phyloP scores from a whole-genome alignment of 441 rosid species.

The Arabidopsis hybrid region DNA sequence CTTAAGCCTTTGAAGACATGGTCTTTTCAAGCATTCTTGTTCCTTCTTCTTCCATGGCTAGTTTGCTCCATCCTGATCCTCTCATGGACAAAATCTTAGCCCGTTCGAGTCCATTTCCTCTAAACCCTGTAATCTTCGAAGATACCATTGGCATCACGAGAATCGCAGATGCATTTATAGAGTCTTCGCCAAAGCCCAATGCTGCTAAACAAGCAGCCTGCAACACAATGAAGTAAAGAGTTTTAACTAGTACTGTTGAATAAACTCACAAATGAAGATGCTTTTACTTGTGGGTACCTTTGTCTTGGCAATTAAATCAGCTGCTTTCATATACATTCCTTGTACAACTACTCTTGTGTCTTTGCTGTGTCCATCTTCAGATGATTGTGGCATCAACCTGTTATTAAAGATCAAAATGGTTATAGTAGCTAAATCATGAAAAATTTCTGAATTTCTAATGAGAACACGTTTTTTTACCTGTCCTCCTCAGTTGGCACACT shows the following conservation, averaged over 20 bases:
- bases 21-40: constrained; percentile 49
- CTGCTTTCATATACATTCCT: constrained; percentile 59
- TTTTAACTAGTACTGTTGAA: neutral
- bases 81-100: constrained; percentile 70
- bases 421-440: neutral
- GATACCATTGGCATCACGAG: constrained; percentile 99
- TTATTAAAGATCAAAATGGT: neutral
- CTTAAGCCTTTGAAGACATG: constrained; percentile 42
- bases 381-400: constrained; percentile 63
- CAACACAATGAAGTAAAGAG: constrained; percentile 27
- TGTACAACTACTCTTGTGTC: constrained; percentile 67
- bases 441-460: neutral
- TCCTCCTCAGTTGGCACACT: constrained; percentile 63
- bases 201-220: constrained; percentile 78
- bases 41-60: constrained; percentile 49
- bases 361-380: constrained; percentile 61
- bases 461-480: constrained; percentile 54
- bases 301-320: constrained; percentile 68
- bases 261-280: neutral
- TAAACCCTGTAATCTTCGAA: constrained; percentile 88
- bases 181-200: constrained; percentile 88
- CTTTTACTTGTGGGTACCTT: constrained; percentile 60
- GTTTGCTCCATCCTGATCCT: constrained; percentile 72
- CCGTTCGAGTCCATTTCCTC: constrained; percentile 74
- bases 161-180: constrained; percentile 91